phyloP scores from a whole-genome alignment of 2,329 filamentous ascomycete genomes.

The Exophiala phaeomuriformis region DNA sequence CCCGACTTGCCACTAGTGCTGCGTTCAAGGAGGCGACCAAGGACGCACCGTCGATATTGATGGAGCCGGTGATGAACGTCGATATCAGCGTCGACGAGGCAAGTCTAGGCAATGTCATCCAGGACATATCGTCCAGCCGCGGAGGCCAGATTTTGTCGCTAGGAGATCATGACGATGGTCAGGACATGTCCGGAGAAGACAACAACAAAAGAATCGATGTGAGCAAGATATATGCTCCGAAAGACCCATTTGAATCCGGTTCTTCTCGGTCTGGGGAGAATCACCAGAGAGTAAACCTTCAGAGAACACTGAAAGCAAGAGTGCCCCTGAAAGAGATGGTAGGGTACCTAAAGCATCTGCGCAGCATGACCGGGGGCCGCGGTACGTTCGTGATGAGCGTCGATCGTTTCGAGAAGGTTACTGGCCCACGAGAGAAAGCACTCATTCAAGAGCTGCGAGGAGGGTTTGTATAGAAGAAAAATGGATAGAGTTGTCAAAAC shows the following conservation, averaged over 20 bases:
- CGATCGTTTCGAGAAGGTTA: constrained; percentile 63
- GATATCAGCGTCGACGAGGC: constrained; percentile 79
- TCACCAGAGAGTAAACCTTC: constrained; percentile 35
- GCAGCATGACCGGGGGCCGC: constrained; percentile 80
- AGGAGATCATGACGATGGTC: constrained; percentile 42
- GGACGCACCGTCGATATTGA: constrained; percentile 54
- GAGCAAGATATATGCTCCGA: constrained; percentile 72
- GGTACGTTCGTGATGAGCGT: constrained; percentile 70
- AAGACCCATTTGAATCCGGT: constrained; percentile 64
- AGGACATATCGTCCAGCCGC: constrained; percentile 67
- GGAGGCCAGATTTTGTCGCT: constrained; percentile 69
- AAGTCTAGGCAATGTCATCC: constrained; percentile 71
- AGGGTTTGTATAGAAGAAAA: not conserved
- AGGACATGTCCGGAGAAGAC: constrained; percentile 28
- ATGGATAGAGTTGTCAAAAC: not conserved
- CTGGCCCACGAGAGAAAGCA: constrained; percentile 51
- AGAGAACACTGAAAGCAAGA: constrained; percentile 66
- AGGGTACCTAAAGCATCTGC: constrained; percentile 79
- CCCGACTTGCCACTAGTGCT: constrained; percentile 59
- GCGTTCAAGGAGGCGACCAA: constrained; percentile 59
- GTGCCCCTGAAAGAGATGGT: constrained; percentile 97
- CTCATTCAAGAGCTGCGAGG: constrained; percentile 44
- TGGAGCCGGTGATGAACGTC: constrained; percentile 91
- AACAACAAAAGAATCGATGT: constrained; percentile 53
- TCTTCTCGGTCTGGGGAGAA: constrained; percentile 28